These are phyloP conservation scores for Areca catechu DNA, from an alignment of 176 grass and related monocot species.

Conservation along the genomic window DNA sequence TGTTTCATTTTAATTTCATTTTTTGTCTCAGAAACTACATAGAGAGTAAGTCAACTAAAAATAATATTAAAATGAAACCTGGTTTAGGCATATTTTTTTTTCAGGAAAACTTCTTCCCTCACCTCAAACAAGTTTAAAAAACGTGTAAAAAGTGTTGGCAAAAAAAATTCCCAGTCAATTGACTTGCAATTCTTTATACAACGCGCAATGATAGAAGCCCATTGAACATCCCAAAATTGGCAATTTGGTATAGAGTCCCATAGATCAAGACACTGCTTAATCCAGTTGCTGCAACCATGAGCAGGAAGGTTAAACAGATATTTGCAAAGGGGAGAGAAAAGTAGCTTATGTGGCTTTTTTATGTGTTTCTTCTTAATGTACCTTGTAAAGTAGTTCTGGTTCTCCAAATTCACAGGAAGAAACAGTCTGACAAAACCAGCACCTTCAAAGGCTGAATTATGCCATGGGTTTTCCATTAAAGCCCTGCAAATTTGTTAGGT, in stretches of 20 bases:
- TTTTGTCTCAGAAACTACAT: no score
- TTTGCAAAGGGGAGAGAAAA: slow-evolving; percentile 10
- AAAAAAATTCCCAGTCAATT: slow-evolving; percentile 77
- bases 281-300: slow-evolving; percentile 49
- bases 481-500: slow-evolving; percentile 31
- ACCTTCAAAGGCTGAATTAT: slow-evolving; percentile 92
- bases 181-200: slow-evolving; percentile 68
- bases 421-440: slow-evolving; percentile 85
- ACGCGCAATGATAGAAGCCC: slow-evolving; percentile 72
- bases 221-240: slow-evolving; percentile 94
- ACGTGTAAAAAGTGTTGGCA: slow-evolving; percentile 58
- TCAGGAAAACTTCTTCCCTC: slow-evolving; percentile 1
- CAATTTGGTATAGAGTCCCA: slow-evolving; percentile 84
- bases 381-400: slow-evolving; percentile 67
- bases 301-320: neutral
- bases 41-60: no score
- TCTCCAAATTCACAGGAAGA: slow-evolving; percentile 76
- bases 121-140: slow-evolving; percentile 99
- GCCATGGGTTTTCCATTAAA: slow-evolving; percentile 95
- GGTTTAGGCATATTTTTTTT: no score
- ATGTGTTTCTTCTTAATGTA: slow-evolving; percentile 31
- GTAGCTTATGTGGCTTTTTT: slow-evolving; percentile 1
- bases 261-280: slow-evolving; percentile 59
- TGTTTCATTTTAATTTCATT: no score
- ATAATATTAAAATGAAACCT: no score